Conservation (phyloP, 2,329 filamentous ascomycete species). For the Furcasterigmium sp. region DNA sequence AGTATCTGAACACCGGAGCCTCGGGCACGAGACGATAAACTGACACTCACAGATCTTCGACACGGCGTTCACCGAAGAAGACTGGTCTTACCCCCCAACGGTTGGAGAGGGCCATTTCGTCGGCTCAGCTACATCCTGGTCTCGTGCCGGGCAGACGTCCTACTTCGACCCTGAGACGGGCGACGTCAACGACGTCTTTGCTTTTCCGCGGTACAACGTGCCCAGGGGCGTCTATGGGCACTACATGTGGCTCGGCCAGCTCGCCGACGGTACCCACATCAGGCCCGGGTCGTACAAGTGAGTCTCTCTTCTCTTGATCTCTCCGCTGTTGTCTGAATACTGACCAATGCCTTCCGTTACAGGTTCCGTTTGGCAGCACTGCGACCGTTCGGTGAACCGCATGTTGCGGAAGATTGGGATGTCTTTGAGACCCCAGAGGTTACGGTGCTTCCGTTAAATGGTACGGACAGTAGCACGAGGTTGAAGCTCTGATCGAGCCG, state of each 20-base stretch:
- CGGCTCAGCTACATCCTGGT: slow-evolving; percentile 1
- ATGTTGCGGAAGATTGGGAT: slow-evolving; percentile 15
- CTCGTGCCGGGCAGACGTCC: slow-evolving; percentile 1
- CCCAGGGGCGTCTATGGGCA: slow-evolving; percentile 1
- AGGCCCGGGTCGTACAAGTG: slow-evolving; percentile 33
- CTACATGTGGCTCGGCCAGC: slow-evolving; percentile 36
- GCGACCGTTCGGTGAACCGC: slow-evolving; percentile 17
- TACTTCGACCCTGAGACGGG: slow-evolving; percentile 3
- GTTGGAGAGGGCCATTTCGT: slow-evolving; percentile 6
- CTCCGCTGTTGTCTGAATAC: not conserved
- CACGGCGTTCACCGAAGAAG: not conserved
- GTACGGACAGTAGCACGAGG: no score
- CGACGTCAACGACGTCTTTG: not conserved
- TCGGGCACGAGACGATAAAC: not conserved
- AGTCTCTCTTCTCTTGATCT: no score
- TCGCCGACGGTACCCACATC: slow-evolving; percentile 35
- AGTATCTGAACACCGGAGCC: no score
- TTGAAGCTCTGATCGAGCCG: no score
- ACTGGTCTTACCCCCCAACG: slow-evolving; percentile 3
- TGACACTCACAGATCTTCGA: slow-evolving; percentile 2
- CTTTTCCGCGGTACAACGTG: not conserved
- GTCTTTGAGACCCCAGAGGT: slow-evolving; percentile 5
- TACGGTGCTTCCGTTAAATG: not conserved
- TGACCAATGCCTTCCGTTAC: no score
- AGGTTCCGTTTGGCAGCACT: slow-evolving; percentile 19